Evolutionary conservation across 73 alveolate species (phyloP).

Genomic region (Stentor coeruleus): DNA sequence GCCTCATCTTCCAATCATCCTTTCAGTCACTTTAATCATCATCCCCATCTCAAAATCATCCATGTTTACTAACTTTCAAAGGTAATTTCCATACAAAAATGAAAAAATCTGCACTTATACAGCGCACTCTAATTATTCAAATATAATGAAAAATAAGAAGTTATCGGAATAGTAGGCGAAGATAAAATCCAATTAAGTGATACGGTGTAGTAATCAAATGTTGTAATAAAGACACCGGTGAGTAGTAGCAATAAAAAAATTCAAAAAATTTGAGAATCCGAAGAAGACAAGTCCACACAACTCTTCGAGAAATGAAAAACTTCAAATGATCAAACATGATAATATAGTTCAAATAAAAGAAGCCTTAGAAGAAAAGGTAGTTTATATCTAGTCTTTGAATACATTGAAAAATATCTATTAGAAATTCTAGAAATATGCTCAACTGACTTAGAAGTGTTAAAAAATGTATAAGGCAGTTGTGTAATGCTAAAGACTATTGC

Average conservation of each 20-base stretch:
- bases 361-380: conserved; percentile 79
- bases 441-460: conserved; percentile 77
- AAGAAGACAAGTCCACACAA: conserved; percentile 88
- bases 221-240: conserved; percentile 68
- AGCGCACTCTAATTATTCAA: too few species aligned
- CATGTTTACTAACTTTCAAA: too few species aligned
- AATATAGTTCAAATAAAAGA: conserved; percentile 83
- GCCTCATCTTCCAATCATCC: too few species aligned
- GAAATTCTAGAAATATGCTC: conserved; percentile 72
- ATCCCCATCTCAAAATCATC: too few species aligned
- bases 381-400: conserved; percentile 69
- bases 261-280: conserved; percentile 86
- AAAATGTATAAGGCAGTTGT: conserved; percentile 29
- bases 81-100: too few species aligned
- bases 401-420: conserved; percentile 69
- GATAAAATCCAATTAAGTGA: conserved; percentile 48
- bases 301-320: conserved; percentile 88
- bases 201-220: conserved; percentile 82
- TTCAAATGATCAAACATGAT: conserved; percentile 77
- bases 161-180: conserved; percentile 75
- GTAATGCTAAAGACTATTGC: conserved; percentile 38
- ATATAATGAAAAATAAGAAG: conserved; percentile 72
- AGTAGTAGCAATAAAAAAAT: conserved; percentile 86
- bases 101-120: too few species aligned
- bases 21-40: too few species aligned